Evolutionary conservation across 2,329 filamentous ascomycete species (phyloP).

Genomic region (Eutypella sp.): DNA sequence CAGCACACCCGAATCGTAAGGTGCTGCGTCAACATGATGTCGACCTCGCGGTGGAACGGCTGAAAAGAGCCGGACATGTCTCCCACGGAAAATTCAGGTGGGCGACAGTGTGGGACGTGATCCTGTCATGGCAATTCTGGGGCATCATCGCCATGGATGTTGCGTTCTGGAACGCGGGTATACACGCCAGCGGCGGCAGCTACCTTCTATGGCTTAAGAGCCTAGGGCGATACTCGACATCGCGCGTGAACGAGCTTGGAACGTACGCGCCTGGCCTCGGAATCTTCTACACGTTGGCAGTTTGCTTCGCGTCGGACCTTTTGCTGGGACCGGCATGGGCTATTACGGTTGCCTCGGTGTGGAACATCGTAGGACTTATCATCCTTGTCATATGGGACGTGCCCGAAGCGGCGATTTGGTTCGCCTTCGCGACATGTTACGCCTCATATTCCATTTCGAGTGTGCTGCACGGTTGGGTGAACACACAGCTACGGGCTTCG

Average conservation of each 20-base stretch:
- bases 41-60: constrained; percentile 37
- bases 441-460: constrained; percentile 47
- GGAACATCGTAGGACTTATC: constrained; percentile 49
- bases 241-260: constrained; percentile 46
- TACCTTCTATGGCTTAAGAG: constrained; percentile 57
- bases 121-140: constrained; percentile 44
- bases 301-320: constrained; percentile 52
- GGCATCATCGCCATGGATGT: constrained; percentile 45
- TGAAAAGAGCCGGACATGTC: constrained; percentile 39
- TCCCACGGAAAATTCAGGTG: constrained; percentile 31
- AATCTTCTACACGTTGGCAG: constrained; percentile 50
- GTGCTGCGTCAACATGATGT: constrained; percentile 33
- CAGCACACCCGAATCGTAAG: constrained; percentile 14
- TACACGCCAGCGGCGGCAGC: constrained; percentile 39
- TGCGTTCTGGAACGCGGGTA: constrained; percentile 53
- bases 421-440: constrained; percentile 46
- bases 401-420: constrained; percentile 49
- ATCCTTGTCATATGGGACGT: constrained; percentile 53
- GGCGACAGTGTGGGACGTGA: constrained; percentile 20
- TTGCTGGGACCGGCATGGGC: constrained; percentile 48
- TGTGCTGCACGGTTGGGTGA: constrained; percentile 53
- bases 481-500: constrained; percentile 41
- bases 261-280: constrained; percentile 49
- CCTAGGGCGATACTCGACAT: constrained; percentile 39
- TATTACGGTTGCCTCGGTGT: constrained; percentile 45